These are phyloP conservation scores for Phialophora chinensis DNA, from an alignment of 2,329 filamentous ascomycete species.

Conservation along the genomic window DNA sequence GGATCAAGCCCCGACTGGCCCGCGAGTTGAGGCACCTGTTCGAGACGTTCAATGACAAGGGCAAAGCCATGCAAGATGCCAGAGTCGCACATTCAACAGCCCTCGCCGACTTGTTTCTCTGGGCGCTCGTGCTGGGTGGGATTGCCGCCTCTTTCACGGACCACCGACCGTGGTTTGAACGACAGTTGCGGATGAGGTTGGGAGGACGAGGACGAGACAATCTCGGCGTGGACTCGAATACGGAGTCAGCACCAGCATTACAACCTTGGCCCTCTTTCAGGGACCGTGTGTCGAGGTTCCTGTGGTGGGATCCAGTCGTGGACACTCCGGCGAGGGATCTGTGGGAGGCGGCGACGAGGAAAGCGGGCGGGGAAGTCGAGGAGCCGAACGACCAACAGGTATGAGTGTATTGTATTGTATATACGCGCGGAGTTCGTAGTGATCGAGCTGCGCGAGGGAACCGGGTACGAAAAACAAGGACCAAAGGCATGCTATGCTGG, in stretches of 20 bases:
- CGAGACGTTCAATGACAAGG: neutral
- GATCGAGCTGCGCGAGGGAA: too few relatives aligned
- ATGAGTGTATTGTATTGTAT: neutral
- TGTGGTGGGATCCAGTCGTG: conserved; percentile 10
- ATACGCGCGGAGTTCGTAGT: too few relatives aligned
- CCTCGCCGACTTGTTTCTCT: neutral
- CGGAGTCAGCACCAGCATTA: neutral
- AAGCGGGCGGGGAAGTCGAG: too few relatives aligned
- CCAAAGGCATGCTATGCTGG: too few relatives aligned
- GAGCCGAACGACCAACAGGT: neutral
- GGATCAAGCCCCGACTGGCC: conserved; percentile 6
- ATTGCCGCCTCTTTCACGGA: conserved; percentile 11
- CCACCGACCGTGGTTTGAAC: conserved; percentile 2
- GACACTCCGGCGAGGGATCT: conserved; percentile 4
- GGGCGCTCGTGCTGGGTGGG: conserved; percentile 8
- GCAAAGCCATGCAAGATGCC: neutral
- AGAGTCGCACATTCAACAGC: neutral
- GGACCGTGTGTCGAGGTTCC: conserved; percentile 1
- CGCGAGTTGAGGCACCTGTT: neutral
- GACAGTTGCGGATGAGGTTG: neutral
- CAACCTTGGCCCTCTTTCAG: conserved; percentile 1
- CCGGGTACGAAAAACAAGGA: too few relatives aligned
- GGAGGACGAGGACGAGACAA: neutral
- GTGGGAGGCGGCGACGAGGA: conserved; percentile 4
- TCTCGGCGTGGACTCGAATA: neutral